Evolutionary conservation across 129 eudicot genomes (phyloP).

Genomic region (Tagetes patula): DNA sequence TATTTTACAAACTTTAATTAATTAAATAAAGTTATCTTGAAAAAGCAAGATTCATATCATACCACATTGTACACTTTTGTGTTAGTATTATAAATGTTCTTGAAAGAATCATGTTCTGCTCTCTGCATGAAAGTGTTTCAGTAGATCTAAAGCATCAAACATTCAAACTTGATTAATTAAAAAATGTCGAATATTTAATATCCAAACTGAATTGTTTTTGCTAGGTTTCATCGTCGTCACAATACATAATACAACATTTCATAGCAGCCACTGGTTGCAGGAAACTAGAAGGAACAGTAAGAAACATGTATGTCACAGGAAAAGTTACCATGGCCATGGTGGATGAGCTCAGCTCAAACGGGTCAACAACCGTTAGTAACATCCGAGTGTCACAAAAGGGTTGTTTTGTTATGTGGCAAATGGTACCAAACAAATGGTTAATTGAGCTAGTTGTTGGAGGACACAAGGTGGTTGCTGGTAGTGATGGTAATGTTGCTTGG

Average conservation of each 20-base stretch:
- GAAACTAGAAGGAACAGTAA: conserved; percentile 72
- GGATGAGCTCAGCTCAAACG: conserved; percentile 64
- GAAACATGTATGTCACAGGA: conserved; percentile 83
- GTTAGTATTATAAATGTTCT: not conserved
- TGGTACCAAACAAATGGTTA: conserved; percentile 88
- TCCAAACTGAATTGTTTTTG: conserved; percentile 7
- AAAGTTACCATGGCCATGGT: conserved; percentile 79
- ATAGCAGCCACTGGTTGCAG: conserved; percentile 92
- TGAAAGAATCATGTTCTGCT: conserved; percentile 1
- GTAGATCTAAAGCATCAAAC: not conserved
- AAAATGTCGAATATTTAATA: not conserved
- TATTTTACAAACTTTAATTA: too few species aligned
- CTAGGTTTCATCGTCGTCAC: conserved; percentile 86
- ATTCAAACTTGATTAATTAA: not conserved
- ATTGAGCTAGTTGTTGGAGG: conserved; percentile 85
- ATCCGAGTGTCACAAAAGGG: conserved; percentile 57
- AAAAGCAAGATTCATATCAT: too few species aligned
- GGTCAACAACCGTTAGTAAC: conserved; percentile 35
- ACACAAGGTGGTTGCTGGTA: conserved; percentile 87
- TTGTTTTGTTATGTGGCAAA: conserved; percentile 96
- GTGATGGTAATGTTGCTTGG: conserved; percentile 98
- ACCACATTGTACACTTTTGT: not conserved
- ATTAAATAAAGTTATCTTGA: too few species aligned
- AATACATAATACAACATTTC: conserved; percentile 92
- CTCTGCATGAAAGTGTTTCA: conserved; percentile 8